Evolutionary conservation across 2,329 filamentous ascomycete genomes (phyloP), one percentile per base, ranked within the genome.

Genomic region (Sporothrix sp.): DNA sequence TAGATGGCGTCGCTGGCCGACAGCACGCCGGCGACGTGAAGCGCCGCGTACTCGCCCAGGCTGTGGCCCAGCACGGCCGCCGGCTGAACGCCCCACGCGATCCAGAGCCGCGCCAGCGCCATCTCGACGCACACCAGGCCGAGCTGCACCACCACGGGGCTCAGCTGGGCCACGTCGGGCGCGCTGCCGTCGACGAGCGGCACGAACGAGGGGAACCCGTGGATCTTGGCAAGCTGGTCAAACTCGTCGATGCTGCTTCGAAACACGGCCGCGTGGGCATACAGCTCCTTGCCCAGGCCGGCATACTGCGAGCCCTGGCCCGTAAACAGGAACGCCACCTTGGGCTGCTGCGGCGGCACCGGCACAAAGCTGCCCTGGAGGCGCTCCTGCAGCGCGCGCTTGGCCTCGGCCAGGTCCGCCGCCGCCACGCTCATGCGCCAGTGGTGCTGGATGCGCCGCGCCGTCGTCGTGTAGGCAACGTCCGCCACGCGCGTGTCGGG

Each of bases 1-100:
- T 81, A 82, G 50, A 91, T 76, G 60, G 84, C 79, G 61, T 88
- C 84, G 58, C 78, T 78, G 18, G 78, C 80, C 16, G 82, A 85
- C 27, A 87, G 69, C 14, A 87, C 82, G 45, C 83, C 84, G 48
- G 84, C 81, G 36, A 81, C 73, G 59, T 85, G 75, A 10, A 88
- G 75, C 36, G 84, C 84, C 33, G 84, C 82, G 59, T 87, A 87
- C 63, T 88, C 84, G 48, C 84, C 84, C 25, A 88, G 68, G 58
- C 81, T 85, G 64, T 80, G 78, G 16, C 78, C 78, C 13, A 80
- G 62, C 1, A 81, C 76, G 6, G 69, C 75, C 14, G 74, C 71
- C 2, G 78, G 77, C 38, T 63, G 66, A 50, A 81, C 66, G 33
- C 75, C 76, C 72, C 75, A 77, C 1, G 72, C 74, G n/a, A 57